These are phyloP conservation scores for Colletotrichum sp. DNA, from an alignment of 2,329 filamentous ascomycete species.

Conservation along the genomic window DNA sequence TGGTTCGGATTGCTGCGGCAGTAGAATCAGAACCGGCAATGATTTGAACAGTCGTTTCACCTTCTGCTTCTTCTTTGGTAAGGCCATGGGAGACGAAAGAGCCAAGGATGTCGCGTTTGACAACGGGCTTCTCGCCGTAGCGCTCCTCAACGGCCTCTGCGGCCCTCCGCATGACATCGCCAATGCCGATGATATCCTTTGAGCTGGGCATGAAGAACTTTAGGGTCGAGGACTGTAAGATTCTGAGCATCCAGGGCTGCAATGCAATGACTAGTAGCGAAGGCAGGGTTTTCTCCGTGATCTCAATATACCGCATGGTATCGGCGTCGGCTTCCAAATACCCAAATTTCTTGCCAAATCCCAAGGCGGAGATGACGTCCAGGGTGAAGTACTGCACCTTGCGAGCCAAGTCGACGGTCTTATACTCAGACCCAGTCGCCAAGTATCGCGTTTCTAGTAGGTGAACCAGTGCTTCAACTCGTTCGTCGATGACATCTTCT, in stretches of 20 bases:
- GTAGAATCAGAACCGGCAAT: slow-evolving; percentile 64
- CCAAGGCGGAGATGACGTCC: slow-evolving; percentile 58
- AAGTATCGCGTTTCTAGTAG: slow-evolving; percentile 49
- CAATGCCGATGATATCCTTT: slow-evolving; percentile 28
- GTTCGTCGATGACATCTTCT: slow-evolving; percentile 44
- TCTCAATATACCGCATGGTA: slow-evolving; percentile 48
- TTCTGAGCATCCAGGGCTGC: slow-evolving; percentile 43
- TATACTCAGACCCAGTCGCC: slow-evolving; percentile 30
- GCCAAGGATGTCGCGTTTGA: slow-evolving; percentile 38
- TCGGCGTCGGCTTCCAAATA: slow-evolving; percentile 51
- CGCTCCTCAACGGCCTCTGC: slow-evolving; percentile 31
- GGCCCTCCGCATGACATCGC: slow-evolving; percentile 38
- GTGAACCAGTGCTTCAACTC: slow-evolving; percentile 47
- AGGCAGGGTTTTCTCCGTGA: slow-evolving; percentile 44
- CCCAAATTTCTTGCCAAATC: slow-evolving; percentile 54
- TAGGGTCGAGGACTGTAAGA: slow-evolving; percentile 42
- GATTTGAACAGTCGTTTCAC: slow-evolving; percentile 41
- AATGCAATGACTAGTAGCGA: slow-evolving; percentile 48
- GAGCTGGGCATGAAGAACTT: slow-evolving; percentile 38
- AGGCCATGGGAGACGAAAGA: slow-evolving; percentile 41
- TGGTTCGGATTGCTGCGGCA: slow-evolving; percentile 57
- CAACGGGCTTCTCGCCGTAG: slow-evolving; percentile 28
- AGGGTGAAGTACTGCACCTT: slow-evolving; percentile 59
- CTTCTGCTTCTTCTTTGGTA: slow-evolving; percentile 37
- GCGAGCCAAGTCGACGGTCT: slow-evolving; percentile 52